These are phyloP conservation scores for Trichosporon asahii DNA, from an alignment of 1,284 basidiomycete genomes.

Conservation along the genomic window DNA sequence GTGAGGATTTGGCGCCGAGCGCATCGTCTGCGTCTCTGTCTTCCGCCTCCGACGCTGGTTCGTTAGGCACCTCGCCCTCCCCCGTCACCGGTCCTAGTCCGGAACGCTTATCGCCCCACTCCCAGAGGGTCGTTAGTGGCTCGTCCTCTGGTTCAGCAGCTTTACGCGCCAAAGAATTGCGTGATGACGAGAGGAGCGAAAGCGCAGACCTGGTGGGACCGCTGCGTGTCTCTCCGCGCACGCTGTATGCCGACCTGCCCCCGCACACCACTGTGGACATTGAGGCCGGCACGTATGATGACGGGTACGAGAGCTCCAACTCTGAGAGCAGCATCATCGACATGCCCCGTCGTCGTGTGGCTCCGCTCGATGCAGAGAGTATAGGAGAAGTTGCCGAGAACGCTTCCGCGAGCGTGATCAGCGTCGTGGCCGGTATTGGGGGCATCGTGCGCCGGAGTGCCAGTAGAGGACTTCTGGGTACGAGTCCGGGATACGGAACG, in stretches of 20 bases:
- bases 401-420: neutral
- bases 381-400: neutral
- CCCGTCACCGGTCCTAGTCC: neutral
- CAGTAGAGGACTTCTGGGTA: neutral
- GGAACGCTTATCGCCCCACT: neutral
- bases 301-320: constrained; percentile 7
- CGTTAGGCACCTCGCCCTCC: neutral
- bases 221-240: neutral
- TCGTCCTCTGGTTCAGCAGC: neutral
- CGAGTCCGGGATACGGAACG: neutral
- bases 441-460: neutral
- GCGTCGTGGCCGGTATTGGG: neutral
- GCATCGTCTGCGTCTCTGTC: neutral
- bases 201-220: neutral
- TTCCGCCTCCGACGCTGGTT: neutral
- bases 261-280: neutral
- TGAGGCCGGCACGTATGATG: neutral
- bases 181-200: neutral
- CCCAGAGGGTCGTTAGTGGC: neutral
- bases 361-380: neutral
- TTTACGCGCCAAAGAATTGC: neutral
- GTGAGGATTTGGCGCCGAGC: neutral
- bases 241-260: neutral
- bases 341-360: constrained; percentile 13
- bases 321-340: constrained; percentile 24